Conservation (phyloP, 2,329 filamentous ascomycete genomes). For the Trichoderma lentiforme region DNA sequence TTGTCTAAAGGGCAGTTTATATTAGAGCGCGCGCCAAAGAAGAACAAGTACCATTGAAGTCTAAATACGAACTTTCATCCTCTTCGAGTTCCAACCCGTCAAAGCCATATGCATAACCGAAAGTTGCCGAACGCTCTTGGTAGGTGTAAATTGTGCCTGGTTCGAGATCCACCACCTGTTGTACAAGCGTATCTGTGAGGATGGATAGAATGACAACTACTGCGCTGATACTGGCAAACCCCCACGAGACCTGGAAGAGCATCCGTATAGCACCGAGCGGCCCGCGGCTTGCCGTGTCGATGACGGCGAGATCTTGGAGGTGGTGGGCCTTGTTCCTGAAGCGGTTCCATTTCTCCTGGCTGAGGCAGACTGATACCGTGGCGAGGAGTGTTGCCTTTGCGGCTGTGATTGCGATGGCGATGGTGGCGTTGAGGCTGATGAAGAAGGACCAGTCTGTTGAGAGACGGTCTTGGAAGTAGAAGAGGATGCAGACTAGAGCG, state of each 20-base stretch:
- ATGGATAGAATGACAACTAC: not conserved
- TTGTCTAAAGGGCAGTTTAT: too few species aligned
- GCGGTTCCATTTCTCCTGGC: not conserved
- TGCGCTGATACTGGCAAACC: not conserved
- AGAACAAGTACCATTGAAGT: too few species aligned
- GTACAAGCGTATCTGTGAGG: not conserved
- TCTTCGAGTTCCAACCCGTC: not conserved
- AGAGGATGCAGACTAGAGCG: not conserved
- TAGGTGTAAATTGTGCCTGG: not conserved
- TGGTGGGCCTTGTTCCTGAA: not conserved
- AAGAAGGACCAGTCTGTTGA: not conserved
- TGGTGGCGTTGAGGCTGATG: not conserved
- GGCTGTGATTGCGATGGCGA: not conserved
- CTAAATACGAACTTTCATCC: too few species aligned
- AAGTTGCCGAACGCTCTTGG: not conserved
- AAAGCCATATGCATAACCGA: not conserved
- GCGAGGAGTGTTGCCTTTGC: not conserved
- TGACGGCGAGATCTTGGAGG: not conserved
- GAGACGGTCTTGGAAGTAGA: not conserved
- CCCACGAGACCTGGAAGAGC: not conserved
- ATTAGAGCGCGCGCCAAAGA: too few species aligned
- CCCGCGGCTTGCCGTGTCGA: not conserved
- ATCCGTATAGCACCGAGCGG: not conserved
- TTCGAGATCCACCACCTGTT: not conserved
- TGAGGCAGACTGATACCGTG: not conserved